Evolutionary conservation across 2,329 filamentous ascomycete genomes (phyloP), one percentile per base, ranked within the genome.

Genomic region (Colletotrichum brevisporum): DNA sequence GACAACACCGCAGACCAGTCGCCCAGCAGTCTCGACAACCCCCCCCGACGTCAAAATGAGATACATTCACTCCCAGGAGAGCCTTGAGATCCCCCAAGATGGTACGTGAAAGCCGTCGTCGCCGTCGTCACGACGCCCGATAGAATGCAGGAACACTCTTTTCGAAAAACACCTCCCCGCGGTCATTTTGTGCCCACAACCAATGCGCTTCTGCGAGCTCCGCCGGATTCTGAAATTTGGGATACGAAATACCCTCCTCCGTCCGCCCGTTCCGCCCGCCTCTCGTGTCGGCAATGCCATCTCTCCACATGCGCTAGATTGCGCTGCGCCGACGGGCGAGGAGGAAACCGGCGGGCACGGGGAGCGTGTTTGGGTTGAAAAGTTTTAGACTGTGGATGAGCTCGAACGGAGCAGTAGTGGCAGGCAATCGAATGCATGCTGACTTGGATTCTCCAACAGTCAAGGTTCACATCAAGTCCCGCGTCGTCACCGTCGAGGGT

Each of bases 51-150:
- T 87, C 92, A 98, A 93, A 88, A 98, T 98, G 96, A 97, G 93
- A 90, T 98, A 98, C 94, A 97, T 99, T 89, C 94, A 98, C 91
- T 97, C 94, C 83, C 90, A 95, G 88, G 95, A 99, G 91, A 89
- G 90, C 87, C 90, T 99, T 88, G 90, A 91, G 81, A 94, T 99
- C 86, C 96, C 97, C 82, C 94, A 98, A 85, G 94, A 95, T 89
- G 94, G 94, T 97, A 91, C 87, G 94, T 93, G 78, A 74, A 72
- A 75, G 57, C 69, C 73, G 56, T 71, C 26, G 39, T 56, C 61
- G 48, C 52, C 31, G 41, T 58, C 36, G 50, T 65, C 54, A 41
- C 63, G 64, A 41, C 31, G 6, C 26, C 13, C 60, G 61, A 66
- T 43, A 41, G 45, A 26, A 43, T 55, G 57, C 58, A 13, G 52